Base-by-base conservation (phyloP, 345 rosid genomes). In the Citrus glauca region DNA sequence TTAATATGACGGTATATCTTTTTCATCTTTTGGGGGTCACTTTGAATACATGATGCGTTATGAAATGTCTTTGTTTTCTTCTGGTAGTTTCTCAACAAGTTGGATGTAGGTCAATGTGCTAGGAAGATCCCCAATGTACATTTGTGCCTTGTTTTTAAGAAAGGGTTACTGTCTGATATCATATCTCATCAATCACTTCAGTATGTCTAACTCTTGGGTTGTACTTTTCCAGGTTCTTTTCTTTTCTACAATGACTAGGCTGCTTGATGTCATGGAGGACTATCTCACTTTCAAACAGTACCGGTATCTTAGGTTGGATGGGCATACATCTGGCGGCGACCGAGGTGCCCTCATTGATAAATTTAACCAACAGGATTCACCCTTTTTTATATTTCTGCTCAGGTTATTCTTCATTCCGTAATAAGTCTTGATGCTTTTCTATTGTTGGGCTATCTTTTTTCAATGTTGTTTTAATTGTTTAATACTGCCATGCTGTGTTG, bases 191-290 rank as follows among this genome's bases (percentile, higher is more conserved):
- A 37, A 27, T 67, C 20, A 13, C 76, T 65, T 57, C 66, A 37
- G 50, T 28, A 14, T 63, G 28, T 63, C 14, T 10, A 42, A 42
- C 14, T 14, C 48, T 69, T n/a, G 37, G 66, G 42, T 53, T 75
- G 78, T 66, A 81, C 73, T 75, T 66, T 45, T 83, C 75, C 88
- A 94, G 98, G 92, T 94, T 75, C 97, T 94, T 71, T 91, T 94
- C 93, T 94, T 94, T 85, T 94, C 98, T 68, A 94, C 98, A 17
- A 94, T 94, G 98, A 94, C 98, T 38, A 91, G 98, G 91, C 85
- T 94, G 81, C 98, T 94, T 76, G 98, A 94, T 83, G 89, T 94
- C 69, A 92, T 94, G 98, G 98, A 94, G 85, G 98, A 94, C 42
- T 94, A 94, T 87, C 97, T 94, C 77, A 38, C 69, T 69, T 77